Base-by-base conservation (phyloP, 2,329 filamentous ascomycete genomes). In the Microdochium trichocladiopsis region DNA sequence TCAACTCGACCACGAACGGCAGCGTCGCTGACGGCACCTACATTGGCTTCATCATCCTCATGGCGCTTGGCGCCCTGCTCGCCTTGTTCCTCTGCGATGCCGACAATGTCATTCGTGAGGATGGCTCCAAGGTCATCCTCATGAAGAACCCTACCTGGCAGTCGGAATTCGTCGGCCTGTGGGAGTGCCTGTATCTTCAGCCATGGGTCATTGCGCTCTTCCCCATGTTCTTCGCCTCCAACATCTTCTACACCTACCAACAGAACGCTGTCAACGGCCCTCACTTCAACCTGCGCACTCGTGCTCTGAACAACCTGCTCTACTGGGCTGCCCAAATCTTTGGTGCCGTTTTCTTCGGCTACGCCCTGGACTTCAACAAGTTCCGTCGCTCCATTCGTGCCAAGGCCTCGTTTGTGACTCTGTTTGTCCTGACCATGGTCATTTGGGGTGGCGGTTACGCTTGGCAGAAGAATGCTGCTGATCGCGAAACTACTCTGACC, bases 211-310 rank as follows among this genome's bases (percentile, higher is more conserved):
- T 90, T 51, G 66, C 82, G 22, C 76, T 90, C 25, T 91, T 90
- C 72, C 87, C 87, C 61, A 88, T 90, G 83, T 91, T 91, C 72
- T 79, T 88, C 63, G 79, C 85, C 50, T 88, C 84, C 64, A 91
- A 91, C 67, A 89, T 86, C 82, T 91, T 91, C 72, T 88, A 88
- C 69, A 83, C 82, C 49, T 90, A 90, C 66, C 87, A 91, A 60
- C 86, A 87, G 71, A 89, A 89, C 63, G 78, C 76, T 52, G 75
- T 90, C 69, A 90, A 91, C 63, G 72, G 73, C 23, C 78, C 83
- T 49, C 80, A 83, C 58, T 90, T 90, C 74, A 83, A 85, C 64
- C 81, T 84, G 50, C 83, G 87, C 53, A 88, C 87, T 21, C 79
- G 84, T 47, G 77, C 86, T 10, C 74, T 91, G 56, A 90, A 90